Base-by-base conservation (phyloP, 2,329 filamentous ascomycete species). In the Paraphoma chrysanthemicola region DNA sequence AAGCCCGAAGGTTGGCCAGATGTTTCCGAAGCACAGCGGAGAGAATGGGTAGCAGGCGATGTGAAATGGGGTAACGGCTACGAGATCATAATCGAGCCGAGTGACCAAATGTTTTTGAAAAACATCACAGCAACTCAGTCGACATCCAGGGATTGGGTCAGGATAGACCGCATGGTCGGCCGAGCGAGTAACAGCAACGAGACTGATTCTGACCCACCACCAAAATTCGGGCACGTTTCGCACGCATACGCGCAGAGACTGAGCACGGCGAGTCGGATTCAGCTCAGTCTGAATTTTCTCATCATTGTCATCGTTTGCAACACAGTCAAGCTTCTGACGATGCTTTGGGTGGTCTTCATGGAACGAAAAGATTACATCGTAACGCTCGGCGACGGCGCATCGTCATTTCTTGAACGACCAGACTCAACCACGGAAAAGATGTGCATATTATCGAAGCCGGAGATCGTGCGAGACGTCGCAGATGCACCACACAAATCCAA, bases 221-320 rank as follows among this genome's bases (percentile, higher is more conserved):
- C 48, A 17, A 44, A 43, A n/a, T 51, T 44, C 28, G 48, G 39
- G 2, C 53, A 53, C 33, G 46, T 65, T 8, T 28, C 29, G 16
- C 46, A 59, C 23, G 57, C 45, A 14, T 61, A 58, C 33, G 57
- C 58, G 33, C 28, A 41, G 4, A 52, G 12, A 6, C 30, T 47
- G 2, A 10, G 23, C 11, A 41, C 43, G 0, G 38, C 53, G 8
- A 58, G 60, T 23, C 54, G 65, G 30, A 59, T 70, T 2, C 58
- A 66, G 41, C 39, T 68, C 18, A 63, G 62, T 33, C 36, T 63
- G 18, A 14, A 38, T 9, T 68, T 67, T 42, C 51, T 68, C 36
- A 38, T 60, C 0, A 57, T 62, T 6, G 64, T 71, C 16, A 64
- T 64, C 10, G 43, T 57, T 5, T 63, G 55, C 53, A 69, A 70